Conservation (phyloP, 1,139 yeast species). For the Sugiyamaella grinbergsii region DNA sequence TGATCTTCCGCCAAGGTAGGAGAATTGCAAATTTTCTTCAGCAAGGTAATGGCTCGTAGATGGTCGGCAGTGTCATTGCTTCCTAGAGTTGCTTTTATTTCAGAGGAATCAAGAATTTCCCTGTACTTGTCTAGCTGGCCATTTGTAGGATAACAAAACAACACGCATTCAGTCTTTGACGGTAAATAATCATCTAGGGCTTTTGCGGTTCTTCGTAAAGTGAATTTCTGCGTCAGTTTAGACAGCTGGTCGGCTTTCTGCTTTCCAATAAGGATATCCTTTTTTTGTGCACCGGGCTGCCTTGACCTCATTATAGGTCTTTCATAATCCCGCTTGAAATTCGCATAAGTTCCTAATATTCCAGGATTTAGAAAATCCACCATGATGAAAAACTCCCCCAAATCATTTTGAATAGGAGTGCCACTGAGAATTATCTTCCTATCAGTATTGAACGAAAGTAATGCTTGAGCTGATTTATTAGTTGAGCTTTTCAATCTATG, state of each 20-base stretch:
- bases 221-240: slow-evolving; percentile 62
- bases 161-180: slow-evolving; percentile 71
- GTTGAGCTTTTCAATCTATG: slow-evolving; percentile 68
- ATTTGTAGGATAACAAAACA: slow-evolving; percentile 75
- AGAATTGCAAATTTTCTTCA: slow-evolving; percentile 83
- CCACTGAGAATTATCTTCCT: slow-evolving; percentile 75
- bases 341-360: slow-evolving; percentile 61
- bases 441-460: slow-evolving; percentile 58
- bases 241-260: slow-evolving; percentile 63
- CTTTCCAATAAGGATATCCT: slow-evolving; percentile 60
- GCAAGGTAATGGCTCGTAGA: slow-evolving; percentile 68
- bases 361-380: slow-evolving; percentile 86
- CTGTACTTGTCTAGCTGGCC: slow-evolving; percentile 59
- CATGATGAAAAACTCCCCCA: slow-evolving; percentile 78
- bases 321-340: slow-evolving; percentile 67
- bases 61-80: slow-evolving; percentile 50
- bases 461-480: slow-evolving; percentile 68
- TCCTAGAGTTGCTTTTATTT: slow-evolving; percentile 33
- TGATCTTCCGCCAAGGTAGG: slow-evolving; percentile 59
- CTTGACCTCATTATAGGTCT: slow-evolving; percentile 74
- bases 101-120: slow-evolving; percentile 19
- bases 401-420: slow-evolving; percentile 93
- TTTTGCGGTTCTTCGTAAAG: slow-evolving; percentile 72
- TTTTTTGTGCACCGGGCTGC: slow-evolving; percentile 63
- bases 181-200: slow-evolving; percentile 71